phyloP scores from a whole-genome alignment of 2,329 filamentous ascomycete genomes.

The Cladosporium sp. region DNA sequence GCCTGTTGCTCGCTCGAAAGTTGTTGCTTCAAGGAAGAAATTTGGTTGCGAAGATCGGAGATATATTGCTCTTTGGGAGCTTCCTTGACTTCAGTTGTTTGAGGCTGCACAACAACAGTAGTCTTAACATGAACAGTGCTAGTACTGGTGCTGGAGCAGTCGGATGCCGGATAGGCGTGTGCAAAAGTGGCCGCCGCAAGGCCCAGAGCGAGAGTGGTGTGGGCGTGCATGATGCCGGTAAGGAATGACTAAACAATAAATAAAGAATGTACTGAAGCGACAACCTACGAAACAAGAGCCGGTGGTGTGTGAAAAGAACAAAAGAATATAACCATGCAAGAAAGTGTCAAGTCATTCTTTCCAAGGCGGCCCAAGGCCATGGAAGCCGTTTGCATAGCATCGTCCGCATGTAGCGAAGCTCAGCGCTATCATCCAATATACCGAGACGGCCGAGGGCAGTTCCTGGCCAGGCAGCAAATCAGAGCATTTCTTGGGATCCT shows the following conservation, averaged over 20 bases:
- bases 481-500: background rate
- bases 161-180: background rate
- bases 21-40: slow-evolving; percentile 2
- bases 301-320: background rate
- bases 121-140: background rate
- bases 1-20: slow-evolving; percentile 3
- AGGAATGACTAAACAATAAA: slow-evolving; percentile 2
- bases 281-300: background rate
- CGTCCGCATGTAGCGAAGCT: slow-evolving; percentile 5
- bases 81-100: background rate
- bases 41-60: slow-evolving; percentile 2
- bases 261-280: slow-evolving; percentile 7
- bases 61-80: slow-evolving; percentile 1
- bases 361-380: background rate
- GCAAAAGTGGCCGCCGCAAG: slow-evolving; percentile 2
- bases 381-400: background rate
- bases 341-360: slow-evolving; percentile 1
- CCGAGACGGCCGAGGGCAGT: background rate
- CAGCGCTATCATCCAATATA: slow-evolving; percentile 2
- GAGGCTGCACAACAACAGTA: too few relatives aligned
- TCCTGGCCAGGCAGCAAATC: background rate
- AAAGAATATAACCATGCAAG: background rate
- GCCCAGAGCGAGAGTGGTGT: slow-evolving; percentile 11
- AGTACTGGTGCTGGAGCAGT: background rate
- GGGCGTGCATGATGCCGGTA: slow-evolving; percentile 11